Evolutionary conservation across 345 rosid species (phyloP), one percentile per base, ranked within the genome.

Genomic region (Combretum micranthum): DNA sequence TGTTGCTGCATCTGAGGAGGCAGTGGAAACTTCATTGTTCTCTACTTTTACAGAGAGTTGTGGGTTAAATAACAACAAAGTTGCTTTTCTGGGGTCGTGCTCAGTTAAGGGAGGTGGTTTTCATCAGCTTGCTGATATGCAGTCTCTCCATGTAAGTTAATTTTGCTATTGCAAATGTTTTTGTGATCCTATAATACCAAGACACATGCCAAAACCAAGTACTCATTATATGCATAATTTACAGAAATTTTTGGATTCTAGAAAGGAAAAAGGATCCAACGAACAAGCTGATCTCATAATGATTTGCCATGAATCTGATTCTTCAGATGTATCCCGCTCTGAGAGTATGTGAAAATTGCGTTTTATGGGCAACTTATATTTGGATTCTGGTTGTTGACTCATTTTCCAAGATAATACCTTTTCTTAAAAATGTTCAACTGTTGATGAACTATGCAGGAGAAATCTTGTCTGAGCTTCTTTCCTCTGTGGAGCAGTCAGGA

Each of bases 71-170:
- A 53, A 71, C 53, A 65, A 54, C 61, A 85, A 78, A 62, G 75
- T 90, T 64, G 92, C 87, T 25, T 68, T 85, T 71, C 80, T 87
- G 15, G 95, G 85, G 26, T 82, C 88, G 19, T 89, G 99, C 73
- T 64, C 74, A 64, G 55, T 85, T 42, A 73, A 80, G 65, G 88
- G 73, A 65, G 88, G 76, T 62, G 72, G 74, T 39, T 71, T 80
- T 70, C 74, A 82, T 67, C 87, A 80, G 64, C 83, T 87, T 53
- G 67, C 79, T 43, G 83, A 77, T 67, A 65, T 78, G 72, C 67
- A 74, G 42, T 80, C 96, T 7, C 61, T 90, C 57, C 81, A 72
- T 59, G 97, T 89, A 85, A 76, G 60, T 61, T 20, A 19, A 42
- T 44, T 37, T 16, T 32, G 39, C 23, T 42, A 13, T 60, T 42